A percentile compares a stretch with the other conserved stretches of the same genome.
phyloP scores from a whole-genome alignment of 768 basidiomycete genomes.

The Pleurotus giganteus region DNA sequence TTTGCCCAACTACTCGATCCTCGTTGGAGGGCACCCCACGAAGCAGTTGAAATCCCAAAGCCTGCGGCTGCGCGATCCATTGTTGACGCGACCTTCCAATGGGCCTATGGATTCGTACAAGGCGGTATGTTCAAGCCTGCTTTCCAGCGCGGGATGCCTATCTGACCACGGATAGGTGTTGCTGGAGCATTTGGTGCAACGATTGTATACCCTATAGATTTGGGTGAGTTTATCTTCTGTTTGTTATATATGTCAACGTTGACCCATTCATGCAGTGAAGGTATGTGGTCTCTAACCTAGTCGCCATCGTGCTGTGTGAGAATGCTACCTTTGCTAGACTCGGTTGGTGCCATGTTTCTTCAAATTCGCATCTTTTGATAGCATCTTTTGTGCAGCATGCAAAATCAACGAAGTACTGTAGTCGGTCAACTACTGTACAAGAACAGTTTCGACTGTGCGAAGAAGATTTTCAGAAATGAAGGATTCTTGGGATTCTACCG shows the following conservation, averaged over 20 bases:
- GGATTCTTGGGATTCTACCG: slow-evolving; percentile 96
- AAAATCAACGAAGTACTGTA: slow-evolving; percentile 95
- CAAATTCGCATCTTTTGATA: slow-evolving; percentile 1
- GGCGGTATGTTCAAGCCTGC: slow-evolving; percentile 56
- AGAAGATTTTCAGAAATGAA: slow-evolving; percentile 93
- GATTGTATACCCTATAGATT: slow-evolving; percentile 96
- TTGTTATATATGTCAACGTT: background rate
- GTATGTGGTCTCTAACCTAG: slow-evolving; percentile 36
- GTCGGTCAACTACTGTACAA: slow-evolving; percentile 97
- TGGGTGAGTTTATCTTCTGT: slow-evolving; percentile 52
- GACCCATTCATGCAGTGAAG: slow-evolving; percentile 55
- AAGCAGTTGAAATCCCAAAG: slow-evolving; percentile 37
- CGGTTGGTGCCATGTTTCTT: slow-evolving; percentile 38
- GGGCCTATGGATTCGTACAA: slow-evolving; percentile 82
- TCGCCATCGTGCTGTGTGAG: slow-evolving; percentile 4
- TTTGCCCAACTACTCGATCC: slow-evolving; percentile 94
- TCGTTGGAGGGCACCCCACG: slow-evolving; percentile 75
- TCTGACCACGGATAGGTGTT: slow-evolving; percentile 49
- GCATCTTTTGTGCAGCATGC: slow-evolving; percentile 57
- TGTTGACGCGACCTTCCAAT: slow-evolving; percentile 59
- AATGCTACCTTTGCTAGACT: slow-evolving; percentile 38
- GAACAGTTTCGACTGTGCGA: slow-evolving; percentile 92
- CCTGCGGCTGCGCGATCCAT: slow-evolving; percentile 36
- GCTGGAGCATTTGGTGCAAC: slow-evolving; percentile 95
- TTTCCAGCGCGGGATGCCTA: background rate